phyloP scores from a whole-genome alignment of 2,329 filamentous ascomycete genomes.

The Sporothrix globosa region DNA sequence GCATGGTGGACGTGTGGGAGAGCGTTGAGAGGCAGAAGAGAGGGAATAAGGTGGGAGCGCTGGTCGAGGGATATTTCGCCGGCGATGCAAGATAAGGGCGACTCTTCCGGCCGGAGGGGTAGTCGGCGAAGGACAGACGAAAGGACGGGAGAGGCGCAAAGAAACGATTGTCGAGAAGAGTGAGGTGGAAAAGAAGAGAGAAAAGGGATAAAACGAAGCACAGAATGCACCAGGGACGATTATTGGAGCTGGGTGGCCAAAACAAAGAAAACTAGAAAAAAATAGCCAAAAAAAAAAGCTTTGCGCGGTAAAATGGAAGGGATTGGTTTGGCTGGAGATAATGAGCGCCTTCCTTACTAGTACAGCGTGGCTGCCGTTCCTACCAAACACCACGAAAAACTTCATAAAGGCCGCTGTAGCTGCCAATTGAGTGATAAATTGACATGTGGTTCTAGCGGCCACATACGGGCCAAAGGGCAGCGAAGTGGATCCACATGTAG shows the following conservation, averaged over 20 bases:
- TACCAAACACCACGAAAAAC: conserved; percentile 3
- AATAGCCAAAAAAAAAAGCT: conserved; percentile 16
- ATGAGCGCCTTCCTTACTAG: conserved; percentile 11
- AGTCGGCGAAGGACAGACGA: background rate
- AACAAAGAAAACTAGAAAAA: conserved; percentile 16
- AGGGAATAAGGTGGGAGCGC: background rate
- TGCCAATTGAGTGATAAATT: conserved; percentile 36
- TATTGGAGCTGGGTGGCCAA: conserved; percentile 24
- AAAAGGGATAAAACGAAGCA: conserved; percentile 17
- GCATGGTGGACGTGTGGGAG: conserved; percentile 62
- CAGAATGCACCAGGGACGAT: conserved; percentile 10
- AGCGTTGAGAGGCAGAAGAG: conserved; percentile 19
- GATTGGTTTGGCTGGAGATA: conserved; percentile 28
- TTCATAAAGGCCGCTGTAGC: background rate
- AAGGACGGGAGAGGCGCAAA: background rate
- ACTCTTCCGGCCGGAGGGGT: background rate
- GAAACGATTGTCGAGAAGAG: background rate
- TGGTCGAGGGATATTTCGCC: conserved; percentile 21
- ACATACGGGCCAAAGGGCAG: conserved; percentile 27
- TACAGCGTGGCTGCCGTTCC: background rate
- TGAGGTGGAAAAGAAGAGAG: conserved; percentile 4
- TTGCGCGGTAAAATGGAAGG: conserved; percentile 31
- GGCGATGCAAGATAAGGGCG: conserved; percentile 16
- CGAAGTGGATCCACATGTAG: conserved; percentile 4
- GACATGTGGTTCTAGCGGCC: conserved; percentile 33